Conservation (phyloP, 139 green algal genomes). For the Desmodesmus armatus region DNA sequence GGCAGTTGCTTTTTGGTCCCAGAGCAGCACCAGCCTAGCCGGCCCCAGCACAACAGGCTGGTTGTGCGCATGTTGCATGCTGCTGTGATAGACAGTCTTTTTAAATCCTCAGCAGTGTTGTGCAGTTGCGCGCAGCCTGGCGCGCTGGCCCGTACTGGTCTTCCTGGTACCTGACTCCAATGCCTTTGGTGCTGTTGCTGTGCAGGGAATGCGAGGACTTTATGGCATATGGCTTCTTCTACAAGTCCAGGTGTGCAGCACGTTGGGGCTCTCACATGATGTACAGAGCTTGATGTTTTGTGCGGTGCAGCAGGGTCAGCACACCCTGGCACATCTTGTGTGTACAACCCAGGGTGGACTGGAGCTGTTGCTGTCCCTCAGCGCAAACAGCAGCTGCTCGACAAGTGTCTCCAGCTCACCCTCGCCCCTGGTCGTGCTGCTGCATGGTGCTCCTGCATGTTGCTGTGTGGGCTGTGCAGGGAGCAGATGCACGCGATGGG, state of each 20-base stretch:
- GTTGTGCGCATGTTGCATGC: neutral
- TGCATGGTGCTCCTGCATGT: no score
- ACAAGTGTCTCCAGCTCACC: no score
- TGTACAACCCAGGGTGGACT: no score
- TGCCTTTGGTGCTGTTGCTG: neutral
- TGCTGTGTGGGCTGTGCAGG: no score
- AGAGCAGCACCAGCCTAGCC: neutral
- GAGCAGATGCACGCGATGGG: conserved; percentile 52
- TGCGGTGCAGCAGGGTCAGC: neutral
- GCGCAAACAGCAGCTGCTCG: no score
- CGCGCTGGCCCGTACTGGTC: neutral
- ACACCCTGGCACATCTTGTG: no score
- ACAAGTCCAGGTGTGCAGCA: conserved; percentile 27
- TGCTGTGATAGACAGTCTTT: neutral
- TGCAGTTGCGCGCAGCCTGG: neutral
- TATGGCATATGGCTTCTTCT: conserved; percentile 52
- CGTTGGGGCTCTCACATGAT: no score
- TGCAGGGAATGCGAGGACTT: conserved; percentile 52
- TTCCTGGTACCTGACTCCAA: neutral
- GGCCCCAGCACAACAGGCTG: no score
- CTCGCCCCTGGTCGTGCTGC: no score
- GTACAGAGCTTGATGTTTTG: no score
- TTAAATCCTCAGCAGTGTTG: no score
- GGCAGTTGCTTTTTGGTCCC: neutral
- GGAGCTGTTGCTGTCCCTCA: no score